phyloP scores from a whole-genome alignment of 768 basidiomycete species.

The Arthromyces matolae region DNA sequence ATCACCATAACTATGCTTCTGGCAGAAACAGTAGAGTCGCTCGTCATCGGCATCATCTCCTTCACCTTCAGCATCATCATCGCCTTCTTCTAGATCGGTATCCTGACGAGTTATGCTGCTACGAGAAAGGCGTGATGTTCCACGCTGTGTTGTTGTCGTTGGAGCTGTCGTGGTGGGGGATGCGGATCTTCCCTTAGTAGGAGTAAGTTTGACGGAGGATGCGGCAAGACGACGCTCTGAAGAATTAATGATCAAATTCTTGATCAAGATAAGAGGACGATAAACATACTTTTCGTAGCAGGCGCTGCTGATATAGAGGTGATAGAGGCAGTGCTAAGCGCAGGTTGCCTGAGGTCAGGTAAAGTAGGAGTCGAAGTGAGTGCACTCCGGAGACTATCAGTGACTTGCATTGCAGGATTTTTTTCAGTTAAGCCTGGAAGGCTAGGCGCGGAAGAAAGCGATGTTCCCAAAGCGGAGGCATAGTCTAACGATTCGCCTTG shows the following conservation, averaged over 20 bases:
- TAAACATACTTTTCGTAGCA: conserved; percentile 38
- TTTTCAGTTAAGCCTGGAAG: conserved; percentile 9
- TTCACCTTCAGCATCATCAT: conserved; percentile 38
- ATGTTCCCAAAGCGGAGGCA: conserved; percentile 15
- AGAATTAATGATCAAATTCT: neutral
- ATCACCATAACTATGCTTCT: conserved; percentile 49
- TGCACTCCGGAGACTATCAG: conserved; percentile 41
- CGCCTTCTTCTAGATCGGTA: conserved; percentile 35
- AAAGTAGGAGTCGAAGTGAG: conserved; percentile 30
- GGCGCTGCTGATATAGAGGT: conserved; percentile 24
- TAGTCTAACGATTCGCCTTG: conserved; percentile 44
- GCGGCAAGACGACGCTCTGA: conserved; percentile 40
- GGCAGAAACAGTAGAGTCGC: conserved; percentile 49
- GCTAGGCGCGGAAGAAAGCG: conserved; percentile 9
- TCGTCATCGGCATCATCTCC: conserved; percentile 46
- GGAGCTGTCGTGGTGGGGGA: conserved; percentile 37
- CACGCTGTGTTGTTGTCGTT: conserved; percentile 28
- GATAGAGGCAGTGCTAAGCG: conserved; percentile 17
- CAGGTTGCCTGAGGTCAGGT: conserved; percentile 24
- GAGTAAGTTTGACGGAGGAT: conserved; percentile 41
- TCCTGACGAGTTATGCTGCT: conserved; percentile 36
- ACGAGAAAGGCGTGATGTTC: conserved; percentile 44
- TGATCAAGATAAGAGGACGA: neutral
- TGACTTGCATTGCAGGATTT: conserved; percentile 35
- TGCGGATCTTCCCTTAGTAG: conserved; percentile 39